Evolutionary conservation across 148 eudicot species (phyloP), one percentile per base, ranked within the genome.

Genomic region (Camellia lanceoleosa): DNA sequence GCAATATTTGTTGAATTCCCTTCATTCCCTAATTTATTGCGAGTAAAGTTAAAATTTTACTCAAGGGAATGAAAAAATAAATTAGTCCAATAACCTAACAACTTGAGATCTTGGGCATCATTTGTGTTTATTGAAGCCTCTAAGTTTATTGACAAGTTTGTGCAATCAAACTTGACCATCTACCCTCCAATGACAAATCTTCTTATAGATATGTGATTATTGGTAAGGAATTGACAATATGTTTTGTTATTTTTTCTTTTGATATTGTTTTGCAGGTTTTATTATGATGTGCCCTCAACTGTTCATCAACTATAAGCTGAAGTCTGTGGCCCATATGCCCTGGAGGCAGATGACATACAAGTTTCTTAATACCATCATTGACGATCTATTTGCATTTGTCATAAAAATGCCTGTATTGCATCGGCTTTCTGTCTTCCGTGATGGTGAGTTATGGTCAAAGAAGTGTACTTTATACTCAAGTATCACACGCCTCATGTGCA

Each of bases 301-400:
- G 81, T 96, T 96, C 85, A 96, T 96, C 84, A 96, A 96, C 88
- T 96, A 92, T 80, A 96, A 96, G 89, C 83, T 96, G 82, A 84
- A 96, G 85, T 96, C 99, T 6, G 99, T 96, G 83, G 99, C 99
- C 69, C 99, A 96, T 84, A 74, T 96, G 77, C 99, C 99, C 14
- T 96, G 99, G 99, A 92, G 99, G 84, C 99, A 96, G 80, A 96
- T 96, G 99, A 96, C 99, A 15, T 96, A 96, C 95, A 96, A 96
- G 87, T 96, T 96, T 83, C 89, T 96, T 56, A 96, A 96, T 90
- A 96, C 99, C 8, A 96, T 96, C 41, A 93, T 96, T 64, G 99
- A 96, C 75, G 99, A 96, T 85, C 95, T 96, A 79, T 96, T 96
- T 86, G 99, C 99, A 56, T 96, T 96, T 58, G 99, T 96, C 6